Percentiles rank a stretch among this genome's conserved stretches.
phyloP scores from a whole-genome alignment of 129 eudicot genomes.

The Rutidosis leptorrhynchoides region DNA sequence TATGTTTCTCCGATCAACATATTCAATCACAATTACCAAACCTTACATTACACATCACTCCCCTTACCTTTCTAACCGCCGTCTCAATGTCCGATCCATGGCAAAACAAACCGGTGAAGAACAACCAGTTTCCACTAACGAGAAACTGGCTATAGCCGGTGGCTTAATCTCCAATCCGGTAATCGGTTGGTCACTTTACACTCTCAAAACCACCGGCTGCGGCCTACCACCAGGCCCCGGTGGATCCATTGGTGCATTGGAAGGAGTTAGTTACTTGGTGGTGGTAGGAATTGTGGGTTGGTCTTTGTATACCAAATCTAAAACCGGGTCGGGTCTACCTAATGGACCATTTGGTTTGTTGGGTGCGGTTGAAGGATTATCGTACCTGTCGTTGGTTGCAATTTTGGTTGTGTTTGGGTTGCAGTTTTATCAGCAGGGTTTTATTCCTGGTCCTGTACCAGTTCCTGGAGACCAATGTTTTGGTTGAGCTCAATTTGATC shows the following conservation, averaged over 20 bases:
- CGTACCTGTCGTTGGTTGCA: constrained; percentile 75
- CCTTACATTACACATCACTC: too few relatives aligned
- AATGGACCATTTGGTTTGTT: constrained; percentile 91
- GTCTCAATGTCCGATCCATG: constrained; percentile 38
- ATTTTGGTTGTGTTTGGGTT: constrained; percentile 80
- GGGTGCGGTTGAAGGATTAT: constrained; percentile 94
- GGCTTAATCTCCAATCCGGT: constrained; percentile 66
- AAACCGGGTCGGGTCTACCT: constrained; percentile 96
- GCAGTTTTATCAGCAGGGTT: constrained; percentile 68
- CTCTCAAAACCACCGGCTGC: constrained; percentile 93
- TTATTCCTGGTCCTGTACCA: constrained; percentile 87
- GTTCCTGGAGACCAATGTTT: constrained; percentile 86
- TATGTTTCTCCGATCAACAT: constrained; percentile 28
- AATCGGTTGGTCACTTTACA: constrained; percentile 91
- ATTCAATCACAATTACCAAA: neutral
- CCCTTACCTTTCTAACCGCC: too few relatives aligned
- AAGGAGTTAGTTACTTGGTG: constrained; percentile 82
- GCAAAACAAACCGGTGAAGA: constrained; percentile 44
- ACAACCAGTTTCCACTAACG: constrained; percentile 16
- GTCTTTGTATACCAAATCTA: constrained; percentile 83
- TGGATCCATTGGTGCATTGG: constrained; percentile 88
- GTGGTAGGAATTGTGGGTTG: constrained; percentile 81
- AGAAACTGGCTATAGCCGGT: constrained; percentile 52
- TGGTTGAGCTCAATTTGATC: too few relatives aligned
- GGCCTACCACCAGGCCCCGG: constrained; percentile 97